Base-by-base conservation (phyloP, 2,329 filamentous ascomycete genomes). In the Cercospora citrullina region DNA sequence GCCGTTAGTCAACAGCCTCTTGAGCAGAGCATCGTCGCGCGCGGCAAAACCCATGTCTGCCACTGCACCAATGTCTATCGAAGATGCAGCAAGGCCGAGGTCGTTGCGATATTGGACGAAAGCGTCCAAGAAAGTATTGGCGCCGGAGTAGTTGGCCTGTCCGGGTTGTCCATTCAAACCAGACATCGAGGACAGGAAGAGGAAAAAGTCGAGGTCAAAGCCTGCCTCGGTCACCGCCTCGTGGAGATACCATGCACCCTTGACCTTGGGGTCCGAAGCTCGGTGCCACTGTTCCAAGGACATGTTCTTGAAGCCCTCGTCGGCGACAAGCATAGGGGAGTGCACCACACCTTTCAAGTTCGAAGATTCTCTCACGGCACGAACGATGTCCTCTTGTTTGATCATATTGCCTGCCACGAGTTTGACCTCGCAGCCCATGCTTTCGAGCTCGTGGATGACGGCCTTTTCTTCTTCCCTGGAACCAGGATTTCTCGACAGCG, bases 281-380 rank as follows among this genome's bases (percentile, higher is more conserved):
- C 36, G 23, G 7, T 53, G 16, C 62, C 63, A 70, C 2, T 68
- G 48, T 7, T 68, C 66, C 14, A 58, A 31, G 14, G 33, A 65
- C 68, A 70, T 70, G 4, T 59, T 39, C 16, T 26, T 14, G 31
- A 68, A 68, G 23, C 18, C 36, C 45, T 36, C 18, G 42, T 70
- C 66, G 9, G 33, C 53, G 8, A 71, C 39, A 12, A 71, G 62
- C 64, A 71, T 65, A 14, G 65, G 33, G 12, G 60, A 30, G 7
- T 68, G 65, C 12, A 68, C 36, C n/a, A 71, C 60, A 14, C 69
- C 69, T 12, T 28, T 33, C 28, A 64, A 8, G 16, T 30, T 30
- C 12, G 31, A 5, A 5, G 10, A 51, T 12, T 51, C 45, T 21
- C 18, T 23, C 45, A 23, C 45, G 45, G 18, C 45, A 21, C 45